Percentiles rank a stretch among this genome's conserved stretches.
These are phyloP conservation scores for Biscogniauxia mediterranea DNA, from an alignment of 2,329 filamentous ascomycete genomes.

Conservation along the genomic window DNA sequence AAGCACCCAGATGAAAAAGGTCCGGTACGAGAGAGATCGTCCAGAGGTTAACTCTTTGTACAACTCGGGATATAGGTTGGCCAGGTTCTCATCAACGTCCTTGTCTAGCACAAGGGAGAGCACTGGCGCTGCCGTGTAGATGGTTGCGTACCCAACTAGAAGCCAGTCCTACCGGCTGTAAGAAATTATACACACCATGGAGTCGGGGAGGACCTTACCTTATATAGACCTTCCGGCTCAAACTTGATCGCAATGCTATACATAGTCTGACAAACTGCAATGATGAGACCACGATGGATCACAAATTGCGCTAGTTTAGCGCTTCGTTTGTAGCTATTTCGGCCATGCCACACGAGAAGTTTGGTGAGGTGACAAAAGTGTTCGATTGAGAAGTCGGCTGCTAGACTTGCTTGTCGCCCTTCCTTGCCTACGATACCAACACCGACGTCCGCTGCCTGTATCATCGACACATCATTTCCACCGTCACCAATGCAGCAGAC, in stretches of 20 bases:
- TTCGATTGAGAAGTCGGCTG: slow-evolving; percentile 94
- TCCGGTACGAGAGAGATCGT: slow-evolving; percentile 82
- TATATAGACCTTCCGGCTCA: slow-evolving; percentile 91
- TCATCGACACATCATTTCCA: slow-evolving; percentile 98
- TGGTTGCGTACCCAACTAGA: slow-evolving; percentile 90
- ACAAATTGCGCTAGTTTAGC: slow-evolving; percentile 98
- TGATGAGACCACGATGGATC: slow-evolving; percentile 94
- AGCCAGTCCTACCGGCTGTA: slow-evolving; percentile 70
- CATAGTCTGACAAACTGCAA: slow-evolving; percentile 94
- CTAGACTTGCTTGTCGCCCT: slow-evolving; percentile 88
- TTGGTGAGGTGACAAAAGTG: slow-evolving; percentile 96
- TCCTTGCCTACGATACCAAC: slow-evolving; percentile 98
- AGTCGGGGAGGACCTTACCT: slow-evolving; percentile 39
- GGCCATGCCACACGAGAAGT: slow-evolving; percentile 96
- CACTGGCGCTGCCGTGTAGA: slow-evolving; percentile 92
- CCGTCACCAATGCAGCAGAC: slow-evolving; percentile 98
- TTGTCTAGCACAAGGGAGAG: slow-evolving; percentile 91
- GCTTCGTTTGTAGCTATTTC: slow-evolving; percentile 93
- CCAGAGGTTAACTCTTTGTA: slow-evolving; percentile 96
- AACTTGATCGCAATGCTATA: slow-evolving; percentile 92
- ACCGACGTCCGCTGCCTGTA: slow-evolving; percentile 95
- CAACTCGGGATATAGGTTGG: slow-evolving; percentile 92
- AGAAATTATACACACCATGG: slow-evolving; percentile 15
- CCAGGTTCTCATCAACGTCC: slow-evolving; percentile 90
- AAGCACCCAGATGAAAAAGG: slow-evolving; percentile 95